Evolutionary conservation across 768 basidiomycete genomes (phyloP), one percentile per base, ranked within the genome.

Genomic region (Boletus reticuloceps): DNA sequence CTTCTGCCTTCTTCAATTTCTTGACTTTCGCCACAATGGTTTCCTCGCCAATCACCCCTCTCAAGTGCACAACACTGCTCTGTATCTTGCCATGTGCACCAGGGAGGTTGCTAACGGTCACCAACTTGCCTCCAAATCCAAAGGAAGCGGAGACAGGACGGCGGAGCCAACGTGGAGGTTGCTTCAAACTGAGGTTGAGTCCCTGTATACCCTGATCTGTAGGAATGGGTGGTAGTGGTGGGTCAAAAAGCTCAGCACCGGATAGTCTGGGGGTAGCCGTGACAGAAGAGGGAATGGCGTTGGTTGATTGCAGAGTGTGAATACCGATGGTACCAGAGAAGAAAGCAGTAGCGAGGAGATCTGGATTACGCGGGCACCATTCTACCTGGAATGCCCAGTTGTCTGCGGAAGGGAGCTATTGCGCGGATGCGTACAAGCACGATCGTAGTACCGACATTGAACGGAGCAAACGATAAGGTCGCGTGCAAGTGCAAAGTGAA

Each of bases 371-470:
- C 12, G 95, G 96, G 67, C 92, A 96, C 91, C 93, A 98, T 53
- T 94, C 84, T 12, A 94, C 90, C 74, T 98, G 91, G 87, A 98
- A 98, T 0, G 94, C 90, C 96, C 96, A 98, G 74, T 98, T 97
- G 61, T 88, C 84, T 16, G 89, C 89, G 0, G 91, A 84, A 13
- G 94, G 91, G 13, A 98, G 87, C 87, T 92, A 41, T 50, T 39
- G 64, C 16, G 44, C 40, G 19, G 14, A 55, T 12, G n/a, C 8
- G 29, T 13, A 46, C 20, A 27, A 42, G 34, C 11, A 25, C n/a
- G 12, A 41, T 29, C 44, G 19, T 39, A 42, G 17, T 6, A 32
- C 38, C 34, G 7, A 41, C 20, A 27, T 27, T 13, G 31, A 27
- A 37, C 9, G 29, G 16, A n/a, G 38, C 1, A 52, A 31, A 31